Conservation (phyloP, 129 eudicot species). For the Flaveria sonorensis region DNA sequence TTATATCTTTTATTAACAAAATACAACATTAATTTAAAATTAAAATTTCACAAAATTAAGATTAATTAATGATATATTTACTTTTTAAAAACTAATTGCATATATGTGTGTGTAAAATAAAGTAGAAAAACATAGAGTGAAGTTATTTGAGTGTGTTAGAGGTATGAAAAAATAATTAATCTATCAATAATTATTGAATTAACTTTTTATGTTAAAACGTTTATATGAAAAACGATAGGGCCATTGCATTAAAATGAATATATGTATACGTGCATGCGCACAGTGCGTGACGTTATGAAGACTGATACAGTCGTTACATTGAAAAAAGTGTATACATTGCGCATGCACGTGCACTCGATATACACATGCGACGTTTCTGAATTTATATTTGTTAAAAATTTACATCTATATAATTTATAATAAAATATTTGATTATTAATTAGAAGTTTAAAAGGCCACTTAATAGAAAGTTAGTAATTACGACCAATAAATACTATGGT, state of each 20-base stretch:
- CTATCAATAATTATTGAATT: neutral
- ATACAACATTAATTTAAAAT: neutral
- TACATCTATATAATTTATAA: neutral
- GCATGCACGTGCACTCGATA: neutral
- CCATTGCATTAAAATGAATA: neutral
- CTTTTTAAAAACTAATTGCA: neutral
- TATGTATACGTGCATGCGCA: neutral
- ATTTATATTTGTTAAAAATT: neutral
- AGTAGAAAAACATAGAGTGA: neutral
- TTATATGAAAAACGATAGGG: neutral
- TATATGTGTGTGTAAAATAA: neutral
- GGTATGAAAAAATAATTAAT: neutral
- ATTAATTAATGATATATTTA: neutral
- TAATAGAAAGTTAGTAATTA: neutral
- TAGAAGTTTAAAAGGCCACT: neutral
- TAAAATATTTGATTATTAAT: neutral
- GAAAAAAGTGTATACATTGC: too few species aligned
- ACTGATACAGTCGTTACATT: neutral
- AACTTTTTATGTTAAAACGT: neutral
- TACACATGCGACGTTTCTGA: neutral
- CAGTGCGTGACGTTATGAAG: neutral
- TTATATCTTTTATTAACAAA: conserved; percentile 8
- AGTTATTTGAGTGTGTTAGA: neutral
- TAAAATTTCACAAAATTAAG: neutral
- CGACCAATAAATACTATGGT: neutral